Percentiles rank a stretch among this genome's conserved stretches.
Conservation (phyloP, 805 yeast species). For the Wickerhamomyces alni region DNA sequence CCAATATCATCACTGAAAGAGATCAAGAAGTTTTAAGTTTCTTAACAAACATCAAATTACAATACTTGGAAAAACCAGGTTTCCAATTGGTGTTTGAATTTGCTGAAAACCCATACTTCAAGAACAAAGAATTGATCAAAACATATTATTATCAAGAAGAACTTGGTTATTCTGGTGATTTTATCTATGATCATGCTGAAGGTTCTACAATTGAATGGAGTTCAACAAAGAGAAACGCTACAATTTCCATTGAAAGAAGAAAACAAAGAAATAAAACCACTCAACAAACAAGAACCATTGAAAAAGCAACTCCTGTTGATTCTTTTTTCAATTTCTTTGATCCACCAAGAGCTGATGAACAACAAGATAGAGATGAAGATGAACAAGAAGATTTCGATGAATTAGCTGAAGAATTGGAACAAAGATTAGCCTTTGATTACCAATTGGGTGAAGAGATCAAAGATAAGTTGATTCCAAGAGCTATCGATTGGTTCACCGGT, state of each 20-base stretch:
- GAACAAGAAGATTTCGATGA: slow-evolving; percentile 56
- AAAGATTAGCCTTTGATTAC: slow-evolving; percentile 84
- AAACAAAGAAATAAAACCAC: slow-evolving; percentile 97
- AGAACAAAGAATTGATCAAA: slow-evolving; percentile 67
- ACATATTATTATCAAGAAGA: slow-evolving; percentile 92
- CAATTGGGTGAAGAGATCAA: slow-evolving; percentile 94
- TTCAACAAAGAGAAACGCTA: slow-evolving; percentile 73
- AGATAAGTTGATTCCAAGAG: slow-evolving; percentile 93
- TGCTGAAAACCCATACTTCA: slow-evolving; percentile 67
- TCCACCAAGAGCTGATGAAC: slow-evolving; percentile 66
- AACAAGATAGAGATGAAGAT: slow-evolving; percentile 40
- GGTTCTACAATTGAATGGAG: slow-evolving; percentile 85
- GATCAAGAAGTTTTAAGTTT: slow-evolving; percentile 77
- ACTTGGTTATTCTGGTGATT: slow-evolving; percentile 91
- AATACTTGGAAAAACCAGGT: slow-evolving; percentile 81
- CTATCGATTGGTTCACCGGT: slow-evolving; percentile 98
- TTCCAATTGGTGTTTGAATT: slow-evolving; percentile 84
- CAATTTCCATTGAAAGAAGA: slow-evolving; percentile 84
- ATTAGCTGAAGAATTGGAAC: slow-evolving; percentile 70
- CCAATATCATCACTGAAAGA: slow-evolving; percentile 82
- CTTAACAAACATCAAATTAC: slow-evolving; percentile 67
- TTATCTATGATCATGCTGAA: slow-evolving; percentile 94
- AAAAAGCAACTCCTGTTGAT: slow-evolving; percentile 88
- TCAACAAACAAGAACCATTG: slow-evolving; percentile 92
- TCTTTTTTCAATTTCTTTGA: slow-evolving; percentile 94